A percentile compares a stretch with the other conserved stretches of the same genome.
phyloP scores from a whole-genome alignment of 2,329 filamentous ascomycete species.

The Colletotrichum sidae region DNA sequence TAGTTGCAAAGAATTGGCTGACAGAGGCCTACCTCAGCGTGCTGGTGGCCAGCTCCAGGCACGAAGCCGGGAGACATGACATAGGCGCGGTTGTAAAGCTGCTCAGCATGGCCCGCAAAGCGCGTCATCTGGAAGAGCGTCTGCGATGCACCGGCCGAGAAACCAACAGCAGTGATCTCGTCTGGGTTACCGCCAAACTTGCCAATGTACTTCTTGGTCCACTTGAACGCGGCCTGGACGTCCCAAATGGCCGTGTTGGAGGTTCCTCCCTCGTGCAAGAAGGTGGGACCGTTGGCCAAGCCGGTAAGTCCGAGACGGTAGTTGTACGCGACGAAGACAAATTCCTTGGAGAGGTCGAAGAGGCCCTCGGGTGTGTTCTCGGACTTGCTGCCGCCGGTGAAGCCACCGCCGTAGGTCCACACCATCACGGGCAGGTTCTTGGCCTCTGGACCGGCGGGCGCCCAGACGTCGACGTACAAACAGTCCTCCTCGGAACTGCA shows the following conservation, averaged over 20 bases:
- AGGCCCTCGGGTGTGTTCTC: constrained; percentile 44
- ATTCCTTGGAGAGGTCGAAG: constrained; percentile 41
- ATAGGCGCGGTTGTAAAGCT: constrained; percentile 19
- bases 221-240: constrained; percentile 54
- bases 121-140: constrained; percentile 56
- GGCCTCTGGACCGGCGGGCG: background rate
- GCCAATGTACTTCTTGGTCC: constrained; percentile 62
- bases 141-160: constrained; percentile 63
- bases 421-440: constrained; percentile 49
- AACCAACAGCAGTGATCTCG: constrained; percentile 63
- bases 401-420: constrained; percentile 61
- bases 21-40: constrained; percentile 24
- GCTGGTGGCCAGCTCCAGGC: constrained; percentile 21
- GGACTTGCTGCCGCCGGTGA: constrained; percentile 41
- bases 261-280: no score
- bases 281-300: no score
- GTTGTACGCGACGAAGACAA: constrained; percentile 31
- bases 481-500: no score
- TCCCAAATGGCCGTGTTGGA: constrained; percentile 40
- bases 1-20: background rate
- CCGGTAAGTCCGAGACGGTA: no score
- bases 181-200: constrained; percentile 61
- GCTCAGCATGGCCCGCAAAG: constrained; percentile 33
- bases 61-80: constrained; percentile 27
- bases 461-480: no score